A percentile compares a stretch with the other conserved stretches of the same genome.
phyloP scores from a whole-genome alignment of 345 rosid species.

The Laguncularia racemosa region DNA sequence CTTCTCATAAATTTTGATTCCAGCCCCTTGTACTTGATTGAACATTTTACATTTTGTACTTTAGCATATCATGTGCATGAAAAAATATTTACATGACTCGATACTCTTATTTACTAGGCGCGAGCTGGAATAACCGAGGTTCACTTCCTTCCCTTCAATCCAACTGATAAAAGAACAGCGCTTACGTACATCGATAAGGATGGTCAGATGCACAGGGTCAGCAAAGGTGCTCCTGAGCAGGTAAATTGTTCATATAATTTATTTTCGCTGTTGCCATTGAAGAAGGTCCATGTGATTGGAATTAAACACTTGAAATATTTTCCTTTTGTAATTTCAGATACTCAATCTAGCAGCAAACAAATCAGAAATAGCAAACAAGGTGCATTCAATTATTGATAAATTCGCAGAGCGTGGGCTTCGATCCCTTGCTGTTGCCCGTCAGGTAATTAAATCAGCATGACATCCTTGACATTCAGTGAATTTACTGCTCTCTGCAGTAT shows the following conservation, averaged over 20 bases:
- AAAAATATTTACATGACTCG: constrained; percentile 1
- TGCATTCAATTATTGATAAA: constrained; percentile 52
- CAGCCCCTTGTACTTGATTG: too few species aligned
- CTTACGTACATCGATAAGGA: constrained; percentile 59
- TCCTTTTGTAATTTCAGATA: constrained; percentile 20
- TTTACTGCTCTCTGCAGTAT: background rate
- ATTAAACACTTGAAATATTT: background rate
- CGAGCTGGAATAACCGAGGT: constrained; percentile 79
- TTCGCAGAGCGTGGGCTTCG: constrained; percentile 84
- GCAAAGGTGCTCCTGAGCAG: constrained; percentile 99
- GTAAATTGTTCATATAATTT: constrained; percentile 13
- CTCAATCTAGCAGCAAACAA: constrained; percentile 47
- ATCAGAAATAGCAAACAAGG: constrained; percentile 30
- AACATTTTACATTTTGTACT: background rate
- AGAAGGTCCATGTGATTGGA: too few species aligned
- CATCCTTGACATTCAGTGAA: background rate
- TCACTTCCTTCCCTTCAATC: constrained; percentile 96
- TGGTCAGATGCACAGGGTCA: constrained; percentile 75
- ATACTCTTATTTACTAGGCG: constrained; percentile 39
- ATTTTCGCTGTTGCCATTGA: too few species aligned
- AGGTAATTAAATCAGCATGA: constrained; percentile 26
- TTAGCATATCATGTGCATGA: background rate
- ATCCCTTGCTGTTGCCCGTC: constrained; percentile 80
- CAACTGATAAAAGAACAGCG: constrained; percentile 91
- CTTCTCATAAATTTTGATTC: too few species aligned